These are phyloP conservation scores for Orbilia brochopaga DNA, from an alignment of 2,329 filamentous ascomycete genomes.

Conservation along the genomic window DNA sequence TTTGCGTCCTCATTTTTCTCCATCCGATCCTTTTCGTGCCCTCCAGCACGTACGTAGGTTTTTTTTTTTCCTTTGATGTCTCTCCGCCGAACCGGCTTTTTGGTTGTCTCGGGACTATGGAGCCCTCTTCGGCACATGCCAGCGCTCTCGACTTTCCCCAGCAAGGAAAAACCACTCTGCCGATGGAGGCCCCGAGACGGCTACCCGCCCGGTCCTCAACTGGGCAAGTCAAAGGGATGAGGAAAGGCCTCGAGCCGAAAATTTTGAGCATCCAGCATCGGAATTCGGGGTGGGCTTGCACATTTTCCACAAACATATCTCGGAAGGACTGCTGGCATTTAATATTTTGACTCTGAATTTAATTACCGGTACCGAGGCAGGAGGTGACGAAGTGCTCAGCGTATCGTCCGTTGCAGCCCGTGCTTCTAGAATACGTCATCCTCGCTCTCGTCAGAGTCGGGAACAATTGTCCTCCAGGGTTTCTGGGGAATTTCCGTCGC, in stretches of 20 bases:
- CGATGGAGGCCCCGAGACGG: constrained; percentile 40
- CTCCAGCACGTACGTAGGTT: constrained; percentile 13
- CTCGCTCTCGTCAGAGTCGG: constrained; percentile 50
- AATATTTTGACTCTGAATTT: not conserved
- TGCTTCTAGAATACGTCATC: constrained; percentile 44
- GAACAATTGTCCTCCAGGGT: constrained; percentile 39
- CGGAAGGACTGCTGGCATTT: constrained; percentile 25
- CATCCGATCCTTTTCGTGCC: constrained; percentile 7
- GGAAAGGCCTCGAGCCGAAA: constrained; percentile 37
- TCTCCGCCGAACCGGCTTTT: constrained; percentile 13
- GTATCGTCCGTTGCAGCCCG: not conserved
- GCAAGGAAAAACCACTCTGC: constrained; percentile 19
- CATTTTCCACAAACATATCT: constrained; percentile 42
- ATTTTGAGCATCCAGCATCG: constrained; percentile 29
- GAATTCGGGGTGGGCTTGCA: constrained; percentile 35
- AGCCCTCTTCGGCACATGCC: constrained; percentile 42
- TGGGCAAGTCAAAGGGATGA: constrained; percentile 29
- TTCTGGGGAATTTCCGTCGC: constrained; percentile 42
- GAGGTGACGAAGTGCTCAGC: not conserved
- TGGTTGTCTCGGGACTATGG: constrained; percentile 44
- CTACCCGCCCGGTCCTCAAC: constrained; percentile 32
- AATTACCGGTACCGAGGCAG: constrained; percentile 2
- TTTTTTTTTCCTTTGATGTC: not conserved
- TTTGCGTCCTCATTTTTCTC: constrained; percentile 1
- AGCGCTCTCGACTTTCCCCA: constrained; percentile 20